phyloP scores from a whole-genome alignment of 345 rosid genomes.

The Aquilaria sinensis region DNA sequence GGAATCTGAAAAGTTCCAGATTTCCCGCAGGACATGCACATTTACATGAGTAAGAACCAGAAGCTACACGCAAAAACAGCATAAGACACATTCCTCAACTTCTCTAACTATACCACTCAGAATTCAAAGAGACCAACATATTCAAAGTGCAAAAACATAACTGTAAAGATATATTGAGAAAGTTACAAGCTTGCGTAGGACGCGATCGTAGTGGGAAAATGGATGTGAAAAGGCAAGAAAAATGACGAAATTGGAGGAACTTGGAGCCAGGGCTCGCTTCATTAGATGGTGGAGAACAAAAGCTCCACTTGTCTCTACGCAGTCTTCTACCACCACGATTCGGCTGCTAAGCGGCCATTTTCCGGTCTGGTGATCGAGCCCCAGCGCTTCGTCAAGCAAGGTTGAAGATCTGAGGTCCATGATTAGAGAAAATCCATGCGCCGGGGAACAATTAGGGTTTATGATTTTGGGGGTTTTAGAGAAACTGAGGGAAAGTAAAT shows the following conservation, averaged over 20 bases:
- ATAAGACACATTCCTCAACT: no score
- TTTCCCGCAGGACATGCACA: no score
- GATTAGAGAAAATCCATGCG: background rate
- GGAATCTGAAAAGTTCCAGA: no score
- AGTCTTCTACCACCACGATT: slow-evolving; percentile 57
- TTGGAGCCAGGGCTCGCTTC: slow-evolving; percentile 56
- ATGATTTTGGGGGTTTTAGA: background rate
- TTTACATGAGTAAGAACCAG: no score
- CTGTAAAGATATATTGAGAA: background rate
- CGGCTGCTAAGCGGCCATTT: slow-evolving; percentile 44
- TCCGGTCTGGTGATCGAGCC: slow-evolving; percentile 36
- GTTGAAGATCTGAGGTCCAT: slow-evolving; percentile 41
- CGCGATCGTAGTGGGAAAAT: slow-evolving; percentile 84
- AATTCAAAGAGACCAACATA: background rate
- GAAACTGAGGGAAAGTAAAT: no score
- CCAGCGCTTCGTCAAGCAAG: slow-evolving; percentile 67
- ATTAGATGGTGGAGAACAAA: slow-evolving; percentile 77
- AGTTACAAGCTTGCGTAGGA: slow-evolving; percentile 68
- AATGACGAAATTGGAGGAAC: slow-evolving; percentile 42
- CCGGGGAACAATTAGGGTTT: slow-evolving; percentile 5
- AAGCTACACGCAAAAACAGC: no score
- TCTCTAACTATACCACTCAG: no score
- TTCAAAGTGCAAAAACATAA: background rate
- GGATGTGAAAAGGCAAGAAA: slow-evolving; percentile 76
- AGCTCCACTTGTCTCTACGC: slow-evolving; percentile 78